A percentile compares a stretch with the other conserved stretches of the same genome.
Evolutionary conservation across 2,329 filamentous ascomycete genomes (phyloP).

Genomic region (Sporothrix schenckii): DNA sequence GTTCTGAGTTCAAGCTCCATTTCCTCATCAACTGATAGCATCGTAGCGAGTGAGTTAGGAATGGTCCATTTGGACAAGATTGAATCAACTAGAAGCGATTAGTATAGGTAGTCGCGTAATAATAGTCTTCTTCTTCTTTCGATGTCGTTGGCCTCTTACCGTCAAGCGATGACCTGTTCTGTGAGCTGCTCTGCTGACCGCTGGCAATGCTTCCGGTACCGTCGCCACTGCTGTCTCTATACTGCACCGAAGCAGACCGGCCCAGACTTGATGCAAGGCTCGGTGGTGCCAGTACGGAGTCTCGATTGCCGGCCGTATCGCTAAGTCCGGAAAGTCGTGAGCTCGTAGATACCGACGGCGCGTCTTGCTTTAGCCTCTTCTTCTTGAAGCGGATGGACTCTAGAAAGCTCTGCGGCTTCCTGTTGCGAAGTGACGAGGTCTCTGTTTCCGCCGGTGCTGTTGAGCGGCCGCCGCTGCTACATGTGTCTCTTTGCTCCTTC

Average conservation of each 20-base stretch:
- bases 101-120: background rate
- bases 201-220: background rate
- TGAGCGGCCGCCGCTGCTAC: constrained; percentile 40
- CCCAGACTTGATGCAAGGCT: constrained; percentile 25
- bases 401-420: constrained; percentile 51
- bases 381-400: constrained; percentile 42
- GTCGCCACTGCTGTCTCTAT: background rate
- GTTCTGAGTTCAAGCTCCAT: background rate
- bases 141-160: constrained; percentile 21
- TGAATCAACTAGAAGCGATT: constrained; percentile 44
- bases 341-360: background rate
- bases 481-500: constrained; percentile 41
- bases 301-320: constrained; percentile 6
- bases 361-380: constrained; percentile 21
- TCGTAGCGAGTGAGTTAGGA: constrained; percentile 33
- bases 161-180: constrained; percentile 32
- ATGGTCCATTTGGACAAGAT: constrained; percentile 51
- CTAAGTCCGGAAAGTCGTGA: constrained; percentile 28
- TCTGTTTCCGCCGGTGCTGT: constrained; percentile 52
- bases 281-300: constrained; percentile 13
- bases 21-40: constrained; percentile 35
- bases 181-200: constrained; percentile 28
- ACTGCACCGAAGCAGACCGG: background rate
- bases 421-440: constrained; percentile 48
- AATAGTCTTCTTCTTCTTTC: no score